Evolutionary conservation across 805 yeast species (phyloP), one percentile per base, ranked within the genome.

Genomic region (Candida koratica): DNA sequence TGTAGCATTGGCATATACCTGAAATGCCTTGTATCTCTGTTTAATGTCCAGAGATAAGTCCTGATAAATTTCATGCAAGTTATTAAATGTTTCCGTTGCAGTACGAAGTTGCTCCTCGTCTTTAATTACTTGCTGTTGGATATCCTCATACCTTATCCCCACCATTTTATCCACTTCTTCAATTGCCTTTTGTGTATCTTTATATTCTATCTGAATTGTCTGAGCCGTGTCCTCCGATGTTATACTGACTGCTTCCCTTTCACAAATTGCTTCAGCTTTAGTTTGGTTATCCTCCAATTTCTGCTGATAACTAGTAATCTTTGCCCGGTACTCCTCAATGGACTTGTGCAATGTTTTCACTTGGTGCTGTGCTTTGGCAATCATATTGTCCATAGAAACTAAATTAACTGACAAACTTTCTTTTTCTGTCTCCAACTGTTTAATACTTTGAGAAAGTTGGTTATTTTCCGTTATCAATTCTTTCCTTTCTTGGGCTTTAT

Each of bases 101-200:
- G 61, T 61, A 10, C 60, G 67, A 38, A 64, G 67, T 32, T 62
- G 63, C 4, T 55, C 51, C 42, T 75, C 70, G 4, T 74, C 66
- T 10, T 52, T 51, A 11, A 69, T 60, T 29, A 75, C 70, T 22
- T 75, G 67, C 9, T 55, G 49, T 28, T 75, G 68, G 1, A 81
- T 77, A 24, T 74, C 73, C 33, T 77, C 81, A 31, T 75, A 71
- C 0, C 79, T 54, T 37, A 73, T 64, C 1, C 84, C 85, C 10
- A 79, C 54, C 16, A 61, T 57, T 27, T 58, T 58, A 45, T 82
- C 84, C 2, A 79, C 75, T 36, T 64, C 67, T 32, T 66, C 60
- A 12, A 83, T 69, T 14, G 69, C 67, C 22, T 53, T 47, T 14
- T 73, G 67, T 11, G 79, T 63, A 13, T 55, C 61, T 16, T 58